Percentiles rank a stretch among this genome's conserved stretches.
phyloP scores from a whole-genome alignment of 2,329 filamentous ascomycete species.

The Fusarium tricinctum region DNA sequence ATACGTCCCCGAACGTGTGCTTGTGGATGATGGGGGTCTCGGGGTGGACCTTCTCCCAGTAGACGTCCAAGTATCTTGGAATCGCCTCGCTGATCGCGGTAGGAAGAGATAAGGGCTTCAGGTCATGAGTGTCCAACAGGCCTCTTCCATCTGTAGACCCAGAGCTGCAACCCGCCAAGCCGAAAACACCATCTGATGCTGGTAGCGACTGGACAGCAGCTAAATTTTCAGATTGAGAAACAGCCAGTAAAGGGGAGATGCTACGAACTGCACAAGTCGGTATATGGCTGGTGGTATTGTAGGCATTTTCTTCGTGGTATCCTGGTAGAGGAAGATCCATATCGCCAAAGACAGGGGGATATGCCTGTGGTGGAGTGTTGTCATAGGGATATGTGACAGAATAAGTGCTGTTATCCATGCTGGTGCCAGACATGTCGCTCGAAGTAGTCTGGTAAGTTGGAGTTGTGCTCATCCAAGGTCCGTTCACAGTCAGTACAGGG shows the following conservation, averaged over 20 bases:
- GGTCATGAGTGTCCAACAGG: slow-evolving; percentile 50
- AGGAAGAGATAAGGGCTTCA: slow-evolving; percentile 55
- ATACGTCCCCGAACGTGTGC: slow-evolving; percentile 58
- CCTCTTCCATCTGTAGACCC: slow-evolving; percentile 59
- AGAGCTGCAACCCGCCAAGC: slow-evolving; percentile 56
- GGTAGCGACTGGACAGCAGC: slow-evolving; percentile 61
- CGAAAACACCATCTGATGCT: slow-evolving; percentile 53
- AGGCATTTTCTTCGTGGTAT: slow-evolving; percentile 55
- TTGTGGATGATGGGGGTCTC: slow-evolving; percentile 66
- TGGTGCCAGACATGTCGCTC: slow-evolving; percentile 33
- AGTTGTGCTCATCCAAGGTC: slow-evolving; percentile 53
- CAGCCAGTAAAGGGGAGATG: slow-evolving; percentile 62
- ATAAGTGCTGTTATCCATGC: slow-evolving; percentile 43
- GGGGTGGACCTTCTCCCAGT: slow-evolving; percentile 66
- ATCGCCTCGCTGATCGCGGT: slow-evolving; percentile 59
- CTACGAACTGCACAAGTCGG: slow-evolving; percentile 63
- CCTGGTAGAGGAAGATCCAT: slow-evolving; percentile 52
- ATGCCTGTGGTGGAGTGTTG: slow-evolving; percentile 52
- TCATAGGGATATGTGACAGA: slow-evolving; percentile 50
- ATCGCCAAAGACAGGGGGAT: slow-evolving; percentile 54
- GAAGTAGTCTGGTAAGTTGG: slow-evolving; percentile 46
- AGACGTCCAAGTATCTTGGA: slow-evolving; percentile 65
- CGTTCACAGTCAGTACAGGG: slow-evolving; percentile 48
- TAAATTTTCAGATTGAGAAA: slow-evolving; percentile 65
- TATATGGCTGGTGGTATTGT: slow-evolving; percentile 56